Evolutionary conservation across 2,329 filamentous ascomycete genomes (phyloP).

Genomic region (Bretziella fagacearum): DNA sequence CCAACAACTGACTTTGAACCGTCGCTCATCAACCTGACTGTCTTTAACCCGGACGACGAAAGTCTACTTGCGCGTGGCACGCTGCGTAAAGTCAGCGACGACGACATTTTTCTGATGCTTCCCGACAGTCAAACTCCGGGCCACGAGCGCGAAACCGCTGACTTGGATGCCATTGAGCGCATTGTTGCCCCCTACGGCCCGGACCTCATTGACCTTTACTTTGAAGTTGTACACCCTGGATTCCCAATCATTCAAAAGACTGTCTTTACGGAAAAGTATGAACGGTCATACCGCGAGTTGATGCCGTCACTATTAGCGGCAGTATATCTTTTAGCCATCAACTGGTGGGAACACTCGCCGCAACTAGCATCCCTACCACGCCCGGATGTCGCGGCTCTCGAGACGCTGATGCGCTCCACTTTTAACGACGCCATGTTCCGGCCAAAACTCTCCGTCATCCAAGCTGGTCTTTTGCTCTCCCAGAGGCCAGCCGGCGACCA

Average conservation of each 20-base stretch:
- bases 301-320: slow-evolving; percentile 61
- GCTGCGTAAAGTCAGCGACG: slow-evolving; percentile 57
- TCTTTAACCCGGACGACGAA: slow-evolving; percentile 68
- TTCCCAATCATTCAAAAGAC: slow-evolving; percentile 72
- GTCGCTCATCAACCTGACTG: slow-evolving; percentile 63
- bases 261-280: slow-evolving; percentile 64
- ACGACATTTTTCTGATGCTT: slow-evolving; percentile 66
- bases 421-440: slow-evolving; percentile 62
- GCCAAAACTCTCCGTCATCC: slow-evolving; percentile 66
- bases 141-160: slow-evolving; percentile 50
- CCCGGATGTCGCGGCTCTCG: slow-evolving; percentile 57
- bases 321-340: slow-evolving; percentile 70
- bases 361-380: slow-evolving; percentile 45
- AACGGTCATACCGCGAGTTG: slow-evolving; percentile 53
- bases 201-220: slow-evolving; percentile 63
- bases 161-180: slow-evolving; percentile 56
- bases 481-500: slow-evolving; percentile 63
- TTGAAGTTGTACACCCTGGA: slow-evolving; percentile 60
- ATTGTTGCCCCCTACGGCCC: slow-evolving; percentile 63
- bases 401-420: slow-evolving; percentile 54
- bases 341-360: slow-evolving; percentile 68
- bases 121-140: slow-evolving; percentile 57
- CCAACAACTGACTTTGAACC: slow-evolving; percentile 72
- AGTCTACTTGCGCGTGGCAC: slow-evolving; percentile 52
- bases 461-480: slow-evolving; percentile 57